A percentile compares a stretch with the other conserved stretches of the same genome.
Evolutionary conservation across 495 filamentous ascomycete species (phyloP).

Genomic region (Lepraria neglecta): DNA sequence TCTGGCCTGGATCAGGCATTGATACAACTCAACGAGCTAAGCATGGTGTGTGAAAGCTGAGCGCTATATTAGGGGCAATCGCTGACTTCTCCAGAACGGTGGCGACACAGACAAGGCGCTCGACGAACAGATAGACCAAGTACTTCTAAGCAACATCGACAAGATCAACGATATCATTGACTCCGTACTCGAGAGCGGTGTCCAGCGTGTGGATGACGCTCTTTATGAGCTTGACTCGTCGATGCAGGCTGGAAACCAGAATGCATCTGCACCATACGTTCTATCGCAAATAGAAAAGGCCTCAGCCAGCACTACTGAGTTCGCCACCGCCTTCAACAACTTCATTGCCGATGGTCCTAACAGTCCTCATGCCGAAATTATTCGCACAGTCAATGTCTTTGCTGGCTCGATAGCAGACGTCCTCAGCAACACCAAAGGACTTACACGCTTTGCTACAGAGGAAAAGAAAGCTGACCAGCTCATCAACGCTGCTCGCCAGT

Average conservation of each 20-base stretch:
- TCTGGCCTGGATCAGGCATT: slow-evolving; percentile 94
- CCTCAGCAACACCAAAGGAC: slow-evolving; percentile 89
- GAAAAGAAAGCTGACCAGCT: slow-evolving; percentile 88
- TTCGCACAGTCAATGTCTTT: slow-evolving; percentile 86
- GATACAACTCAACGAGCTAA: slow-evolving; percentile 81
- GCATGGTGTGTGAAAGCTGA: slow-evolving; percentile 38
- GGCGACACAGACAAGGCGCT: slow-evolving; percentile 73
- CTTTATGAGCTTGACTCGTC: slow-evolving; percentile 94
- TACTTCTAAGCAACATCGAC: slow-evolving; percentile 74
- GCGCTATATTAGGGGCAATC: neutral
- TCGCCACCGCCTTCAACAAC: slow-evolving; percentile 95
- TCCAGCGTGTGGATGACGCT: slow-evolving; percentile 92
- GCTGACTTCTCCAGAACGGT: slow-evolving; percentile 40
- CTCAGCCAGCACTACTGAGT: slow-evolving; percentile 87
- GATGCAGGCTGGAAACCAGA: slow-evolving; percentile 98
- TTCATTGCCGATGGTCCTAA: slow-evolving; percentile 96
- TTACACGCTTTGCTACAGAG: slow-evolving; percentile 88
- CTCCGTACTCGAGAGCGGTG: slow-evolving; percentile 87
- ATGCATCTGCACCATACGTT: slow-evolving; percentile 91
- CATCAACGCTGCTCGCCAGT: slow-evolving; percentile 70
- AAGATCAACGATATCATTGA: slow-evolving; percentile 98
- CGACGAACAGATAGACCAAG: slow-evolving; percentile 83
- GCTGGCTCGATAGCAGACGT: slow-evolving; percentile 88
- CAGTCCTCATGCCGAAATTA: slow-evolving; percentile 83
- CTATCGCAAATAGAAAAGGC: slow-evolving; percentile 96